Conservation (phyloP, 495 filamentous ascomycete species). For the Aspergillus mulundensis region DNA sequence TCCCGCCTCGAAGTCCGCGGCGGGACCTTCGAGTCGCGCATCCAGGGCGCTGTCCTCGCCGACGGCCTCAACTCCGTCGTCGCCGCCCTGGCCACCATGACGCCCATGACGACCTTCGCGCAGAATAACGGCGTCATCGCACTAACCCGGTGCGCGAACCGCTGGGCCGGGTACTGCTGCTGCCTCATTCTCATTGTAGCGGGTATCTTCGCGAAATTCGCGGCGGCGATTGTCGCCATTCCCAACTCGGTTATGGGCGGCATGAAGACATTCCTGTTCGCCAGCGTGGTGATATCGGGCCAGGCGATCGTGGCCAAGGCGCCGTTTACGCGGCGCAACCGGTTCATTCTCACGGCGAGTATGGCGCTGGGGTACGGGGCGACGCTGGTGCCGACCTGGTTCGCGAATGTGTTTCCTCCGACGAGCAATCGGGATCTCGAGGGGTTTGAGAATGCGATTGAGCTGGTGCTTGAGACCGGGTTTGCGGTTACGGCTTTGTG, state of each 20-base stretch:
- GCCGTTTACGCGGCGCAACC: constrained; percentile 77
- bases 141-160: constrained; percentile 83
- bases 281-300: constrained; percentile 76
- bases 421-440: constrained; percentile 61
- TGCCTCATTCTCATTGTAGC: constrained; percentile 82
- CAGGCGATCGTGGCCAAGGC: constrained; percentile 76
- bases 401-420: constrained; percentile 66
- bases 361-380: constrained; percentile 76
- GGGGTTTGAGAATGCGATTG: constrained; percentile 83
- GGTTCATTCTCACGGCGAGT: constrained; percentile 80
- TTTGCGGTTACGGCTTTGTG: constrained; percentile 61
- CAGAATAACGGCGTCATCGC: constrained; percentile 95
- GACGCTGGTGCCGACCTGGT: constrained; percentile 77
- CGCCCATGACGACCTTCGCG: constrained; percentile 74
- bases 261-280: constrained; percentile 92
- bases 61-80: constrained; percentile 79
- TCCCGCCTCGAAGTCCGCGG: constrained; percentile 81
- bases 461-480: constrained; percentile 71
- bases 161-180: constrained; percentile 72
- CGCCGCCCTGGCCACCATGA: constrained; percentile 78
- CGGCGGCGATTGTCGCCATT: constrained; percentile 78
- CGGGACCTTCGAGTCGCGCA: constrained; percentile 74
- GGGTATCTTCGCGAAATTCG: constrained; percentile 90
- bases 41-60: constrained; percentile 75
- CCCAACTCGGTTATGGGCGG: constrained; percentile 78